Base-by-base conservation (phyloP, 2,329 filamentous ascomycete species). In the Aspergillus sp. region DNA sequence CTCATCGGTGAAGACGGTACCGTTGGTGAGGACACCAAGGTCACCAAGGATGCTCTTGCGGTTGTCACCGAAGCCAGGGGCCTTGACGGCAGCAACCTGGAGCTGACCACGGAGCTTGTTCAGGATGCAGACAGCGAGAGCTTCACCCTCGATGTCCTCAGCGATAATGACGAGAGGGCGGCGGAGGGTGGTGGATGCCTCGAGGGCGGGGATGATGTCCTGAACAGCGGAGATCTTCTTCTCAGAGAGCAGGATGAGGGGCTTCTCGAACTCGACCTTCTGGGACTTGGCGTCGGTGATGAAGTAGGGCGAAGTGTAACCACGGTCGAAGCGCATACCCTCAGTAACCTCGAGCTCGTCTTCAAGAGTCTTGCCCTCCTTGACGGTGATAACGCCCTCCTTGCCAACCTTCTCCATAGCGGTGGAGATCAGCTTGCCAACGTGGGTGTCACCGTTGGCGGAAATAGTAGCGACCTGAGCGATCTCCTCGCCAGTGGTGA, bases 401-500 rank as follows among this genome's bases (percentile, higher is more conserved):
- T 98, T 98, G 74, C 93, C 93, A 56, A 98, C 93, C 82, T 95
- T 95, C 82, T 98, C 93, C 93, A 98, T 98, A 61, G 93, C 93
- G 69, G 84, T 96, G 68, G 93, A 90, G 71, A 98, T 93, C 68
- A 98, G 83, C 75, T 89, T 85, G 63, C 93, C 93, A 65, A 98
- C 88, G 76, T 96, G 90, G 50, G 83, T 83, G 69, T 98, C 93
- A 60, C 93, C 93, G 75, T 98, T 98, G 72, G 93, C 93, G 61
- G 85, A 91, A 76, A 98, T 98, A 63, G 93, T 97, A 57, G 93
- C 93, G 53, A 98, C 93, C 78, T 98, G 93, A 45, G 91, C 90
- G 65, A 98, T 89, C 80, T 98, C 93, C 64, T 85, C 89, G 68
- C 88, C 94, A 49, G 93, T 98, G 62, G 93, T 98, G 71, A 98